Evolutionary conservation across 2,329 filamentous ascomycete species (phyloP), one percentile per base, ranked within the genome.

Genomic region (Diplodia intermedia): DNA sequence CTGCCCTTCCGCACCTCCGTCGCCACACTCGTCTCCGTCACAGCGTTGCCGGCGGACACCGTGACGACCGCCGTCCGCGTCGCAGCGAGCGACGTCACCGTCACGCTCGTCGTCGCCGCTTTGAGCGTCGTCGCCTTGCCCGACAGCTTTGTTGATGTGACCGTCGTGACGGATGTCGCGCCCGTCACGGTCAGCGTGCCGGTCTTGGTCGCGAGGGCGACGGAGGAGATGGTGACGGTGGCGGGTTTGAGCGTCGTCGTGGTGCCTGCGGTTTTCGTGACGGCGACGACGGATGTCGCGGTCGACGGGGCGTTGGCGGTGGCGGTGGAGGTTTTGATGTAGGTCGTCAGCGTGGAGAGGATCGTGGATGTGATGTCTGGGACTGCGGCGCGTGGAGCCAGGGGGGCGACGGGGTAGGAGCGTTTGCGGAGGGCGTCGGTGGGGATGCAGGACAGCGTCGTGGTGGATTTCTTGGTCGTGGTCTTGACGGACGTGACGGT

Each of bases 391-490:
- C n/a, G n/a, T n/a, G n/a, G n/a, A n/a, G n/a, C n/a, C n/a, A n/a
- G n/a, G n/a, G n/a, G n/a, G n/a, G n/a, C n/a, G n/a, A n/a, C n/a
- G n/a, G n/a, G 66, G 69, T 70, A 66, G 26, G 71, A 47, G 29
- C 56, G 68, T 49, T 55, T 69, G 8, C 18, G n/a, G 14, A 71
- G 63, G 12, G 69, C 70, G 40, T 65, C 67, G 40, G 75, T 76
- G 14, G 76, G 75, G 12, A 75, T 72, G 66, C 75, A 76, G 14
- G 72, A 70, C 11, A 68, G 65, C 6, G 73, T 76, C 18, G 71
- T 71, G 2, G 74, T 77, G 0, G 73, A 72, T 55, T 73, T 74
- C 71, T 76, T 77, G 1, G 73, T 77, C 1, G 71, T 71, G 5
- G 71, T 75, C 61, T 76, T 76, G n/a, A 70, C 67, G 0, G 72